These are phyloP conservation scores for Triadica sebifera DNA, from an alignment of 345 rosid genomes.

Conservation along the genomic window DNA sequence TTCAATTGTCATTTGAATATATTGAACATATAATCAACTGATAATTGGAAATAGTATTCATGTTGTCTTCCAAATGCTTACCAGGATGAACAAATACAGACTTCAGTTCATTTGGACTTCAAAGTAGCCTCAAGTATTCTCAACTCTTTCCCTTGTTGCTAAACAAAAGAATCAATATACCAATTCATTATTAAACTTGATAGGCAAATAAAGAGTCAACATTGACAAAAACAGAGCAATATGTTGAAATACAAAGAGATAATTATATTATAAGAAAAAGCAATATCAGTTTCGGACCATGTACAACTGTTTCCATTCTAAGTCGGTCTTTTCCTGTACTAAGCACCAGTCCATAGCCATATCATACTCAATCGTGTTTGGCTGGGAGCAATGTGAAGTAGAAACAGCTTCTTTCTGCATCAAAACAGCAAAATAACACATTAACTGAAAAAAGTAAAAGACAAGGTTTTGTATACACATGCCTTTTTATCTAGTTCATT, in stretches of 20 bases:
- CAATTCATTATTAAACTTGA: neutral
- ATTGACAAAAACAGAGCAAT: conserved; percentile 5
- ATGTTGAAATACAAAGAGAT: conserved; percentile 2
- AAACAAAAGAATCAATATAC: conserved; percentile 18
- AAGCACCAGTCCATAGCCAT: conserved; percentile 87
- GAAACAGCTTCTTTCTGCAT: conserved; percentile 71
- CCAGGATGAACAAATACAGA: conserved; percentile 8
- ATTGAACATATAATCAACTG: neutral
- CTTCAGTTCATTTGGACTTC: conserved; percentile 43
- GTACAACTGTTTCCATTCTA: conserved; percentile 29
- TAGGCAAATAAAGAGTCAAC: conserved; percentile 9
- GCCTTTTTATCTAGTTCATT: neutral
- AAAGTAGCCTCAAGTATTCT: conserved; percentile 36
- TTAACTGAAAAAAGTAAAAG: neutral
- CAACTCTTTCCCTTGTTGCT: conserved; percentile 61
- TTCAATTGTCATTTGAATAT: too few species aligned
- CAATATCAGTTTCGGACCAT: conserved; percentile 37
- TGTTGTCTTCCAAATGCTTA: neutral
- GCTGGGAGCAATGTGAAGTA: conserved; percentile 88
- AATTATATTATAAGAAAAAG: neutral
- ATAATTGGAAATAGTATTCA: neutral
- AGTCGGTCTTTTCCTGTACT: conserved; percentile 46
- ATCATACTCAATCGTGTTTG: conserved; percentile 79
- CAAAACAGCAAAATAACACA: neutral
- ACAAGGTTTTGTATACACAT: too few species aligned